Percentiles rank a stretch among this genome's conserved stretches.
phyloP scores from a whole-genome alignment of 345 rosid species.

The Jatropha curcas region DNA sequence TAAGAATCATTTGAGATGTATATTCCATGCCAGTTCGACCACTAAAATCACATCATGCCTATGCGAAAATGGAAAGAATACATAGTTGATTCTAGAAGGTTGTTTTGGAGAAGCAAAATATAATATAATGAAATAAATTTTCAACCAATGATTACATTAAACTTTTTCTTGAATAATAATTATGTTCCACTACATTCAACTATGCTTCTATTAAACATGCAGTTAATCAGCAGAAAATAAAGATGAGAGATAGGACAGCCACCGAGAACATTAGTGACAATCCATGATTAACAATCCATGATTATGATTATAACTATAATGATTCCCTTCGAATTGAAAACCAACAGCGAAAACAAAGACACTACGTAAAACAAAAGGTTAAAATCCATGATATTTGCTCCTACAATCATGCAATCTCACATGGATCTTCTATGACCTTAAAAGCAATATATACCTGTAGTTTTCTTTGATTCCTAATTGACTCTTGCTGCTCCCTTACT shows the following conservation, averaged over 20 bases:
- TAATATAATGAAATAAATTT: background rate
- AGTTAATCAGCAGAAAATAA: background rate
- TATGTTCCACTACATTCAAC: background rate
- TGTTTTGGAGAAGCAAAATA: background rate
- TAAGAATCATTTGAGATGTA: background rate
- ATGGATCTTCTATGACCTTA: slow-evolving; percentile 1
- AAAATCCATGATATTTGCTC: background rate
- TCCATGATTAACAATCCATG: background rate
- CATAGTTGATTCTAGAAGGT: background rate
- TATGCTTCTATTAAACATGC: background rate
- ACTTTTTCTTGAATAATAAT: background rate
- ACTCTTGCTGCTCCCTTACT: slow-evolving; percentile 88
- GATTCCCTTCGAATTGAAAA: too few relatives aligned
- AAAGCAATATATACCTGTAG: slow-evolving; percentile 52
- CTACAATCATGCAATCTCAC: background rate
- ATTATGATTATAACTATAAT: too few relatives aligned
- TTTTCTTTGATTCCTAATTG: slow-evolving; percentile 65
- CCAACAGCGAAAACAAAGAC: too few relatives aligned
- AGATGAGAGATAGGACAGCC: background rate
- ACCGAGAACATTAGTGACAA: background rate
- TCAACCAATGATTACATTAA: background rate
- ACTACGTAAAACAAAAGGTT: background rate
- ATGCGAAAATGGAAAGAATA: background rate
- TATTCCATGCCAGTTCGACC: background rate
- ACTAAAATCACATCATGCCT: background rate